Base-by-base conservation (phyloP, 495 filamentous ascomycete genomes). In the Xylaria cubensis region DNA sequence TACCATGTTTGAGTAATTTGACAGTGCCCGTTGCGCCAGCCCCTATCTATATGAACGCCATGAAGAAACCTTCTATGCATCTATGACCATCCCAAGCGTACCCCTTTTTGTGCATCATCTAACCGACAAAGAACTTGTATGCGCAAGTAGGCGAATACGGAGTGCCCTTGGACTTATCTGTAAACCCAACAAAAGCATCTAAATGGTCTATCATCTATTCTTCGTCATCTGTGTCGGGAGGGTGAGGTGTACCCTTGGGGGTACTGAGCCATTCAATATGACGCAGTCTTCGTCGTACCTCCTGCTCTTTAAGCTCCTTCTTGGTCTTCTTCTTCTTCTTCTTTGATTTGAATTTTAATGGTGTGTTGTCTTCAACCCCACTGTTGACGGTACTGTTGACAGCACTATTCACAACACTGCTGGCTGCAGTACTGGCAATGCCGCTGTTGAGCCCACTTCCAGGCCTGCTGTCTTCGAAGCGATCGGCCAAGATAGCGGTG, bases 271-370 rank as follows among this genome's bases (percentile, higher is more conserved):
- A 99, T 82, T 98, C 95, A 73, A 99, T 95, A 81, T 98, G 93
- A 79, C 96, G 92, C 82, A 99, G 84, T 79, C 95, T 86, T 70
- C 95, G 88, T 73, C 96, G 87, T 36, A 91, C 91, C 81, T 99
- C 97, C 3, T 92, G 86, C 74, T 99, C 96, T 88, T 99, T 99
- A 77, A 94, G 72, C 84, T 99, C 95, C 81, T 92, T 93, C 83
- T 95, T 92, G 63, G 96, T 99, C 89, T 97, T 86, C 93, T 99
- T 99, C 91, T 95, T 97, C 92, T 97, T 98, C 87, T 95, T 94
- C 77, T 84, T 86, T 3, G 94, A 88, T 80, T 90, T 91, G 90
- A 99, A 99, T 81, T 96, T 94, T 85, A 99, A 88, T 19, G 94
- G 89, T 72, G 78, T 44, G 41, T 86, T 86, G 69, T 94, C 95